Evolutionary conservation across 2,329 filamentous ascomycete species (phyloP), one percentile per base, ranked within the genome.

Genomic region (Colletotrichum camelliae): DNA sequence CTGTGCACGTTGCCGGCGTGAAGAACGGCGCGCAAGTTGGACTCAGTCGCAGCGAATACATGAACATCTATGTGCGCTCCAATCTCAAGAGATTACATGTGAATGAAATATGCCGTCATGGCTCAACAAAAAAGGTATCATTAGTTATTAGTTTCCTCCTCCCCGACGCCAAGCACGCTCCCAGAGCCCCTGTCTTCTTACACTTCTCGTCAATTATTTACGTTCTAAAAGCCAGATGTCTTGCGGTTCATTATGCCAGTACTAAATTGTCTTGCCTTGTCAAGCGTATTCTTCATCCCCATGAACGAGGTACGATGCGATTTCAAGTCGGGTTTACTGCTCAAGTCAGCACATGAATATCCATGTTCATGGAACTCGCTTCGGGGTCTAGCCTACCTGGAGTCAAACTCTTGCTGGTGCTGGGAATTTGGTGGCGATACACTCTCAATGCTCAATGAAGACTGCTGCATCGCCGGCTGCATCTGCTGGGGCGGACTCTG

Each of bases 251-350:
- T 70, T 8, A 76, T 76, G 2, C 74, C 74, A 7, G 71, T 76
- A 27, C 74, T 76, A 10, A 76, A 75, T 35, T 76, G 74, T 33
- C 58, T 76, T 24, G 74, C 74, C 35, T 75, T 76, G 15, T 71
- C 74, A n/a, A 76, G 52, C 37, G 74, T 76, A 8, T 76, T 76
- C 55, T 76, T 76, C 74, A 76, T 76, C 5, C 74, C 74, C 66
- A 76, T 35, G 39, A 76, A 76, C 31, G 74, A 76, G 27, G 74
- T 58, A 24, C 74, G 74, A 35, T 70, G 58, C 13, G 70, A 60
- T 16, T 76, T 76, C 37, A 67, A n/a, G 21, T 76, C 74, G 21
- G 71, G 74, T 31, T 72, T 76, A n/a, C 21, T 15, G 18, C 35
- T 29, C 10, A 18, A 9, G 37, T 76, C 33, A 76, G 74, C 33